Evolutionary conservation across 306 rosid species (phyloP), one percentile per base, ranked within the genome.

Genomic region (Heteromeles arbutifolia): DNA sequence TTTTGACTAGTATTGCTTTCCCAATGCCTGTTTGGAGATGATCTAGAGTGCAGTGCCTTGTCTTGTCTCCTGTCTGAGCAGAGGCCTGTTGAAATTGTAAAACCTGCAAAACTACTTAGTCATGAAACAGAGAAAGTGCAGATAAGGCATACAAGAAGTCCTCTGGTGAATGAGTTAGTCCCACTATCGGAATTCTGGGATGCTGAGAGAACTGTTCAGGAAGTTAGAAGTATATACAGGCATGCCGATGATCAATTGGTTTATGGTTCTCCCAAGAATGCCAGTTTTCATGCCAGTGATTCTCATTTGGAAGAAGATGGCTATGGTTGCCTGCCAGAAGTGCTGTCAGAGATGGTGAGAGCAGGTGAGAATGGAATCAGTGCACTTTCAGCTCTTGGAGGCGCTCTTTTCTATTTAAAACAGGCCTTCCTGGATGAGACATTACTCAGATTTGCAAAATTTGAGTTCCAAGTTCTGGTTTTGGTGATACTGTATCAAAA

Each of bases 361-460:
- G 83, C 82, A 31, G 88, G 81, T 3, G 84, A 86, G 69, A 76
- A 82, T 70, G 85, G 89, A 70, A 83, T 78, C 75, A 85, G 75
- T 87, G 99, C 97, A 66, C 93, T 95, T 88, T 91, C 97, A 76
- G 99, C 99, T 72, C 92, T 95, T 72, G 99, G 99, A 15, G 99
- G 97, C 68, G 82, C 87, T 66, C 92, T 95, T 72, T 95, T 84
- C 90, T 95, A 90, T 87, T 87, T 95, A 78, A 95, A 88, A 81
- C 99, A 95, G 88, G 92, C 96, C 82, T 90, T 90, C 77, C 88
- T 92, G 71, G 99, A 95, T 67, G 92, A 90, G 82, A 58, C 88
- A 65, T 67, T 95, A 86, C 93, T 95, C 74, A 87, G 85, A 78
- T 95, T 87, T 90, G 99, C 96, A n/a, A 88, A 83, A 69, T 95